A percentile compares a stretch with the other conserved stretches of the same genome.
Conservation (phyloP, 169 alveolate genomes). For the Plasmodium yoelii region DNA sequence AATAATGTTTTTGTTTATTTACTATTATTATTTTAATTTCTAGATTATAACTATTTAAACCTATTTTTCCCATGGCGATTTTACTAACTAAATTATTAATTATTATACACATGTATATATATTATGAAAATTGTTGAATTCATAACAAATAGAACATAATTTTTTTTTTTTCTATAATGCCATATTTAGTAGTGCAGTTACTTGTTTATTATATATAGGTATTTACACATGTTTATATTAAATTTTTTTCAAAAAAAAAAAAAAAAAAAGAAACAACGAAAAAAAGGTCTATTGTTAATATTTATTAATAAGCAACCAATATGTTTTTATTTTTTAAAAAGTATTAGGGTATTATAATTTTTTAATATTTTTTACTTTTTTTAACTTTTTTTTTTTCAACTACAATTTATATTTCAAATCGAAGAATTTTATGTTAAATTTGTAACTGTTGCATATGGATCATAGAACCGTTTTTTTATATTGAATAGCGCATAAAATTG, state of each 20-base stretch:
- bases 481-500: conserved; percentile 10
- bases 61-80: conserved; percentile 5
- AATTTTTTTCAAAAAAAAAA: conserved; percentile 24
- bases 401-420: conserved; percentile 16
- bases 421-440: background rate
- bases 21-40: conserved; percentile 7
- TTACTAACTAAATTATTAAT: conserved; percentile 16
- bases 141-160: background rate
- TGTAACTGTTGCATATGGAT: background rate
- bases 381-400: conserved; percentile 11
- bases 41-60: conserved; percentile 36
- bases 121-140: conserved; percentile 8
- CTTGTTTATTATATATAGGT: conserved; percentile 12
- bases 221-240: conserved; percentile 10
- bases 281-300: background rate
- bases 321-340: conserved; percentile 6
- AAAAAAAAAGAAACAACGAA: conserved; percentile 11
- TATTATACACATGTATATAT: conserved; percentile 23
- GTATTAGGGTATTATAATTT: conserved; percentile 8
- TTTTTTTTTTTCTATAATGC: conserved; percentile 7
- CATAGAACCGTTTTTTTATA: conserved; percentile 7
- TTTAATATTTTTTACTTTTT: background rate
- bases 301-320: conserved; percentile 13
- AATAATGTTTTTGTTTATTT: background rate
- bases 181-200: conserved; percentile 16